These are phyloP conservation scores for Thraustochytrium striatum DNA, from an alignment of 352 stramenopile genomes.

Conservation along the genomic window DNA sequence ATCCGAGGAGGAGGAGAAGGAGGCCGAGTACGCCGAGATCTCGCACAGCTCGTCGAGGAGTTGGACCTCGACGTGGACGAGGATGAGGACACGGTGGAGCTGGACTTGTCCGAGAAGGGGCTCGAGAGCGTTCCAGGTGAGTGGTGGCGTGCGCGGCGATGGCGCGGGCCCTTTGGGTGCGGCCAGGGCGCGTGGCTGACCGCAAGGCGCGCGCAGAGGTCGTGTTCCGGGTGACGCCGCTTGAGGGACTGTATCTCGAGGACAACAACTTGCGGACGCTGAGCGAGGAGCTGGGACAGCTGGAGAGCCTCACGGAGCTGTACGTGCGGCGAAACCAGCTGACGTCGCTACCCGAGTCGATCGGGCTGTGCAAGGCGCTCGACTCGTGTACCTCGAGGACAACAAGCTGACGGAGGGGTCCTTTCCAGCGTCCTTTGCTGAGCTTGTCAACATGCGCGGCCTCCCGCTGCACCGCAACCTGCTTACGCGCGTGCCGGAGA, in stretches of 20 bases:
- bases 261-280: constrained; percentile 66
- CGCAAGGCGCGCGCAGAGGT: too few species aligned
- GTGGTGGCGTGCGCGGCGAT: too few species aligned
- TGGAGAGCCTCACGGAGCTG: constrained; percentile 66
- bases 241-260: constrained; percentile 72
- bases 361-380: constrained; percentile 63
- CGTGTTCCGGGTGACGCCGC: constrained; percentile 59
- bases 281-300: constrained; percentile 61
- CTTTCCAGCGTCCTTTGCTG: constrained; percentile 62
- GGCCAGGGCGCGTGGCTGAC: too few species aligned
- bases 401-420: constrained; percentile 67
- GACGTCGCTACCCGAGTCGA: constrained; percentile 58
- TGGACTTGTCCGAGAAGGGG: constrained; percentile 72
- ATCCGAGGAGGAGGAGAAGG: too few species aligned
- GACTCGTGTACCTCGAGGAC: constrained; percentile 77
- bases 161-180: too few species aligned
- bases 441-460: constrained; percentile 61
- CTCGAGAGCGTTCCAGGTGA: constrained; percentile 62
- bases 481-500: constrained; percentile 64
- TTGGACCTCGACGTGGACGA: constrained; percentile 65
- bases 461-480: constrained; percentile 74
- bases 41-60: constrained; percentile 51
- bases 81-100: constrained; percentile 68
- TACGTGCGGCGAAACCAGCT: constrained; percentile 75
- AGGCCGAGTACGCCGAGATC: too few species aligned